A percentile compares a stretch with the other conserved stretches of the same genome.
phyloP scores from a whole-genome alignment of 768 basidiomycete genomes.

The Termitomyces titanicus region DNA sequence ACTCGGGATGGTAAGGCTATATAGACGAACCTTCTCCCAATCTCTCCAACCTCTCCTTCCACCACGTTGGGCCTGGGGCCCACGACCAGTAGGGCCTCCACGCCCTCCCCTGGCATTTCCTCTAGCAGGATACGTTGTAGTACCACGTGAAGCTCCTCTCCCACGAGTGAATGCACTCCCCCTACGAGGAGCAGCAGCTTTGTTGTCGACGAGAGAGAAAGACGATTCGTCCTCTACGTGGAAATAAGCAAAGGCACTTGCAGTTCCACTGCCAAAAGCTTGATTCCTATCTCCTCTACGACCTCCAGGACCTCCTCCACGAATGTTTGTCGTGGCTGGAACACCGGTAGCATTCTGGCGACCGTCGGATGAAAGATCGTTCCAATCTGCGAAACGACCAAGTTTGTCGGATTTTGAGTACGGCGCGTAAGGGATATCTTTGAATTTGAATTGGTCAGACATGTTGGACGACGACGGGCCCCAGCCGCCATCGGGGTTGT shows the following conservation, averaged over 20 bases:
- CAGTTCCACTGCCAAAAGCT: slow-evolving; percentile 86
- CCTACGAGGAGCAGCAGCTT: slow-evolving; percentile 63
- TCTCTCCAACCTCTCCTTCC: slow-evolving; percentile 84
- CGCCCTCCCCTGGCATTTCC: slow-evolving; percentile 44
- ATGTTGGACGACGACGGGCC: slow-evolving; percentile 78
- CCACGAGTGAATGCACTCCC: slow-evolving; percentile 65
- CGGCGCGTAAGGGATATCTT: slow-evolving; percentile 97
- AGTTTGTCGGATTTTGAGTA: slow-evolving; percentile 99
- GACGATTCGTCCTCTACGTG: slow-evolving; percentile 97
- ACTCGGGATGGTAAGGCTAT: not conserved
- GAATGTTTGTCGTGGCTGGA: slow-evolving; percentile 42
- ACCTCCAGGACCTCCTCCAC: slow-evolving; percentile 46
- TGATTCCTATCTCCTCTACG: slow-evolving; percentile 75
- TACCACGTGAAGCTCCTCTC: slow-evolving; percentile 49
- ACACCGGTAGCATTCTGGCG: slow-evolving; percentile 53
- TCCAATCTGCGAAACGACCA: slow-evolving; percentile 97
- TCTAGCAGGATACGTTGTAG: slow-evolving; percentile 35
- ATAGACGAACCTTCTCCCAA: slow-evolving; percentile 79
- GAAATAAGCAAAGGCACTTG: slow-evolving; percentile 93
- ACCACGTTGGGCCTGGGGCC: slow-evolving; percentile 44
- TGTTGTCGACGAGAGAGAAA: slow-evolving; percentile 95
- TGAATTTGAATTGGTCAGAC: slow-evolving; percentile 93
- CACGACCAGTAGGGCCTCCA: slow-evolving; percentile 41
- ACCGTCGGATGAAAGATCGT: slow-evolving; percentile 66
- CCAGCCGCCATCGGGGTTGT: slow-evolving; percentile 94